Evolutionary conservation across 331 rosid species (phyloP).

Genomic region (Malus hybrid): DNA sequence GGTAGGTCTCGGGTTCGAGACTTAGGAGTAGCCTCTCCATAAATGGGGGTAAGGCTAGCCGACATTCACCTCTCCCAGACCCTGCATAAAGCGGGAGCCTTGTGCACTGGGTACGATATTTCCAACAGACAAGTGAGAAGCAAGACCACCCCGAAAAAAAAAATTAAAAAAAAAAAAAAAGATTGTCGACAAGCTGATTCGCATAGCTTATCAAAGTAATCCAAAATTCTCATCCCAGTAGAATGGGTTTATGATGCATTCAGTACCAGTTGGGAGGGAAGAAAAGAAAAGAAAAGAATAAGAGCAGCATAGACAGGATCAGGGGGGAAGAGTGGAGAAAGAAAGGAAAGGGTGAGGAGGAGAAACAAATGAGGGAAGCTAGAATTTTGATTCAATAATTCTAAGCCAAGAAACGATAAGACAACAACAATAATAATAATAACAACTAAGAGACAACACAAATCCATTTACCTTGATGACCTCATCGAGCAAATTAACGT

Average conservation of each 20-base stretch:
- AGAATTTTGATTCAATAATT: background rate
- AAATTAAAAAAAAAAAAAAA: background rate
- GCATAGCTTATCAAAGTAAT: background rate
- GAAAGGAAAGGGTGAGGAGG: background rate
- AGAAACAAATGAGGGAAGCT: background rate
- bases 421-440: background rate
- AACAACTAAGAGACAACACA: background rate
- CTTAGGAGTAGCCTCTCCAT: too few relatives aligned
- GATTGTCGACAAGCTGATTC: background rate
- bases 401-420: background rate
- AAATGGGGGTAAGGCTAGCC: too few relatives aligned
- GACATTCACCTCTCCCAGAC: too few relatives aligned
- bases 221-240: background rate
- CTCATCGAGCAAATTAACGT: constrained; percentile 81
- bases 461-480: constrained; percentile 66
- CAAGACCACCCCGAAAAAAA: background rate
- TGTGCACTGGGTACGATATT: too few relatives aligned
- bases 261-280: background rate
- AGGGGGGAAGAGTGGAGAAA: background rate
- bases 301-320: background rate
- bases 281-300: background rate
- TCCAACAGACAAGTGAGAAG: background rate
- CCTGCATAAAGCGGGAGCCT: too few relatives aligned
- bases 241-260: background rate
- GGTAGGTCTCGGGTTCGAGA: too few relatives aligned